phyloP scores from a whole-genome alignment of 2,329 filamentous ascomycete species.

The Trichoderma sp. region DNA sequence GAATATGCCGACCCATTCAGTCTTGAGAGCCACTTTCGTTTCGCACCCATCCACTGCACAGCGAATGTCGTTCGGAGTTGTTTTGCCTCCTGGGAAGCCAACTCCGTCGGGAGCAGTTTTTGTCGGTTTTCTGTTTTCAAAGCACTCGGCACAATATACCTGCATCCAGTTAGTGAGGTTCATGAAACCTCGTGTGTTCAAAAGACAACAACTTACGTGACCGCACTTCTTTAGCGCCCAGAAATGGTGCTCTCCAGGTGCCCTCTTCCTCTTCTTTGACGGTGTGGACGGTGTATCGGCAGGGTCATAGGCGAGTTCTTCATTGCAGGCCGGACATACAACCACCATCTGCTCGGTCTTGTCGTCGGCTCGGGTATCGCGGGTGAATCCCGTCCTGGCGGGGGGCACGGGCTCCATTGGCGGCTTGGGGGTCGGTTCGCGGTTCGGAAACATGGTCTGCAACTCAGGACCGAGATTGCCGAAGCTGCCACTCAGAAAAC shows the following conservation, averaged over 20 bases:
- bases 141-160: conserved; percentile 66
- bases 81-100: conserved; percentile 41
- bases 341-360: conserved; percentile 68
- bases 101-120: conserved; percentile 37
- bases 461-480: conserved; percentile 34
- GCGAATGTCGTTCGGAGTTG: conserved; percentile 39
- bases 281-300: conserved; percentile 35
- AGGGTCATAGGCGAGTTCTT: conserved; percentile 77
- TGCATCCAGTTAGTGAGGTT: conserved; percentile 31
- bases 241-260: conserved; percentile 74
- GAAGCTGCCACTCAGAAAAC: conserved; percentile 30
- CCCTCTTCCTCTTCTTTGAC: conserved; percentile 46
- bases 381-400: conserved; percentile 75
- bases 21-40: conserved; percentile 54
- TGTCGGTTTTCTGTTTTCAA: conserved; percentile 53
- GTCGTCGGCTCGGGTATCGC: conserved; percentile 55
- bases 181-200: background rate
- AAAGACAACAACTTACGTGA: conserved; percentile 64
- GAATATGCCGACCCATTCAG: conserved; percentile 64
- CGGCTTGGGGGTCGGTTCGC: conserved; percentile 44
- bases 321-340: conserved; percentile 82
- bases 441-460: conserved; percentile 25
- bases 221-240: conserved; percentile 92
- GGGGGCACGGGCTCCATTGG: conserved; percentile 63
- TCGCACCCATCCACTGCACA: conserved; percentile 61